phyloP scores from a whole-genome alignment of 2,329 filamentous ascomycete genomes.

The Xylariaceae sp. region DNA sequence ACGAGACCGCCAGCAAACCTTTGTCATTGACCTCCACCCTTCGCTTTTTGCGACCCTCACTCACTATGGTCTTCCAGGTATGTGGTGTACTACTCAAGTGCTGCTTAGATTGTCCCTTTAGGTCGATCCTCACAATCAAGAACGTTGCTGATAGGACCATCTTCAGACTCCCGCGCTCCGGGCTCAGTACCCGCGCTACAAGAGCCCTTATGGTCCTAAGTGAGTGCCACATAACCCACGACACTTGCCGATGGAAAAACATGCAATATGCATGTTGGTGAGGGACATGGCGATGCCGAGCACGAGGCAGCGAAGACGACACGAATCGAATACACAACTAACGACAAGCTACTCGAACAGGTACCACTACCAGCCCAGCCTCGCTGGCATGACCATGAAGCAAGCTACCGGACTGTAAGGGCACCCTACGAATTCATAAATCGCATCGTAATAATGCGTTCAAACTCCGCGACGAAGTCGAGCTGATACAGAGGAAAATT shows the following conservation, averaged over 20 bases:
- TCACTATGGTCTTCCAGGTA: slow-evolving; percentile 28
- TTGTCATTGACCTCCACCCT: slow-evolving; percentile 21
- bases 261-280: not conserved
- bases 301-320: not conserved
- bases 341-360: slow-evolving; percentile 34
- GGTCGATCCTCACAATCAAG: not conserved
- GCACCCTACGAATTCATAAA: not conserved
- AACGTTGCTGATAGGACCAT: slow-evolving; percentile 13
- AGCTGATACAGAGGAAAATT: slow-evolving; percentile 3
- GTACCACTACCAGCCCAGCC: slow-evolving; percentile 56
- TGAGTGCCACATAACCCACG: slow-evolving; percentile 38
- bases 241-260: not conserved
- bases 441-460: not conserved
- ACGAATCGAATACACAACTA: not conserved
- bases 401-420: slow-evolving; percentile 51
- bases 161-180: slow-evolving; percentile 44
- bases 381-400: slow-evolving; percentile 50
- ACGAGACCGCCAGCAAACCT: slow-evolving; percentile 11
- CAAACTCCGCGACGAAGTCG: too few relatives aligned
- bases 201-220: slow-evolving; percentile 64
- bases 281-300: not conserved
- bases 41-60: slow-evolving; percentile 13
- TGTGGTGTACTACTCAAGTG: not conserved
- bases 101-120: too few relatives aligned
- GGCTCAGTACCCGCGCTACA: slow-evolving; percentile 44